Evolutionary conservation across 2,329 filamentous ascomycete species (phyloP), one percentile per base, ranked within the genome.

Genomic region (Pseudomassariella vexata): DNA sequence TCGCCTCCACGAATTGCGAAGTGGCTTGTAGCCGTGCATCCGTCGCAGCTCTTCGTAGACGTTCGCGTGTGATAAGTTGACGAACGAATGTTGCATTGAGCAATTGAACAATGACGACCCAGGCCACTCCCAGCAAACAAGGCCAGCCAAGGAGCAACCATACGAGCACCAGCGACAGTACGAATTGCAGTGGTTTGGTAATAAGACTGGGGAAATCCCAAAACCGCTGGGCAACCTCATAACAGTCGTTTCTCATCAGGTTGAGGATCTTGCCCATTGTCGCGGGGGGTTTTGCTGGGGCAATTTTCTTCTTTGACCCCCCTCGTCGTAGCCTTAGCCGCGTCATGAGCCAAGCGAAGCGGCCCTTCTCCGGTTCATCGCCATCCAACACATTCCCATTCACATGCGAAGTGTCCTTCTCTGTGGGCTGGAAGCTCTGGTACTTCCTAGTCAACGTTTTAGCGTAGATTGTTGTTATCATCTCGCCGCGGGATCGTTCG

Each of bases 261-360:
- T 94, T 95, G 39, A 95, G 72, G 31, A 95, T 92, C 51, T 94
- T 94, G 6, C 88, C 88, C 59, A 89, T 90, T 0, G 85, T 87
- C 0, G 88, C 86, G 3, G 82, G 74, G 34, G 73, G 63, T 37
- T 73, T 63, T 26, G 49, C 40, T 20, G 40, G 50, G 30, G 35
- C 52, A 35, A 42, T 42, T 22, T 42, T 44, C 24, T 46, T 47
- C 36, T 46, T 49, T 5, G 16, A 29, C 6, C 34, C 40, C 21
- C 34, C 18, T 20, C 45, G 45, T 21, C 42, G 45, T 25, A 47
- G 35, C 30, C 45, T 45, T 5, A 56, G 43, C 15, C 45, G 49
- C 22, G 32, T 38, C 2, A 60, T 36, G 4, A 56, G 34, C 17
- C 48, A 52, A 33, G 40, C 39, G 8, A 53, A 46, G 9, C 42